A percentile compares a stretch with the other conserved stretches of the same genome.
Conservation (phyloP, 805 yeast genomes). For the Gaillardinia entomophila region DNA sequence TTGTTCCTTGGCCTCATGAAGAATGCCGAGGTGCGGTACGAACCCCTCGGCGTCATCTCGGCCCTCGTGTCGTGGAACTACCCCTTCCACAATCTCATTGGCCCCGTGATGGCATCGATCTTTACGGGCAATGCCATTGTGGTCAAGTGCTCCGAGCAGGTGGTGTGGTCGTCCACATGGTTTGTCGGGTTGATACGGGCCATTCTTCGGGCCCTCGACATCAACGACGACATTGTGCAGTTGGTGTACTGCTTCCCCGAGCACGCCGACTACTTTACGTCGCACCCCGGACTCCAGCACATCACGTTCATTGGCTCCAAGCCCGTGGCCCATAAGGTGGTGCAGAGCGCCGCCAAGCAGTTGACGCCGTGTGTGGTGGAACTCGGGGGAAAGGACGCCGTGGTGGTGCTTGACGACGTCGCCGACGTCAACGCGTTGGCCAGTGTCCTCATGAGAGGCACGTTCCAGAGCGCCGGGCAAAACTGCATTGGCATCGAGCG, state of each 20-base stretch:
- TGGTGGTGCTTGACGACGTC: slow-evolving; percentile 79
- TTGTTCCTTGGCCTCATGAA: slow-evolving; percentile 77
- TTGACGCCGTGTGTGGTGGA: slow-evolving; percentile 94
- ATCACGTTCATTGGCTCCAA: slow-evolving; percentile 95
- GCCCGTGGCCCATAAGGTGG: slow-evolving; percentile 87
- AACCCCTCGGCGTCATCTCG: slow-evolving; percentile 83
- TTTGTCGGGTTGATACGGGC: slow-evolving; percentile 67
- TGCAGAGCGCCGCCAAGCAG: slow-evolving; percentile 74
- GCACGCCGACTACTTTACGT: slow-evolving; percentile 78
- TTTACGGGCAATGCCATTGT: slow-evolving; percentile 91
- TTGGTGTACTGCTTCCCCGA: slow-evolving; percentile 85
- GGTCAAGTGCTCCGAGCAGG: slow-evolving; percentile 93
- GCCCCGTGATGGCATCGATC: slow-evolving; percentile 84
- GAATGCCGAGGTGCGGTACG: slow-evolving; percentile 89
- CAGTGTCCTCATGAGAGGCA: slow-evolving; percentile 86
- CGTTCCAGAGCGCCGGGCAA: slow-evolving; percentile 96
- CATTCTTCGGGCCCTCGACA: slow-evolving; percentile 68
- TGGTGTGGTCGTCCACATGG: slow-evolving; percentile 87
- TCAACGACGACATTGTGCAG: slow-evolving; percentile 80
- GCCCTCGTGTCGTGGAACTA: slow-evolving; percentile 97
- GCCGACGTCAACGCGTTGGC: slow-evolving; percentile 47
- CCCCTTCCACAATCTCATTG: slow-evolving; percentile 91
- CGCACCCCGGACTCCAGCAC: slow-evolving; percentile 78
- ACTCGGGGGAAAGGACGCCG: slow-evolving; percentile 94
- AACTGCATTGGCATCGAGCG: slow-evolving; percentile 97